Conservation (phyloP, 1,139 yeast genomes). For the Eremothecium coryli region DNA sequence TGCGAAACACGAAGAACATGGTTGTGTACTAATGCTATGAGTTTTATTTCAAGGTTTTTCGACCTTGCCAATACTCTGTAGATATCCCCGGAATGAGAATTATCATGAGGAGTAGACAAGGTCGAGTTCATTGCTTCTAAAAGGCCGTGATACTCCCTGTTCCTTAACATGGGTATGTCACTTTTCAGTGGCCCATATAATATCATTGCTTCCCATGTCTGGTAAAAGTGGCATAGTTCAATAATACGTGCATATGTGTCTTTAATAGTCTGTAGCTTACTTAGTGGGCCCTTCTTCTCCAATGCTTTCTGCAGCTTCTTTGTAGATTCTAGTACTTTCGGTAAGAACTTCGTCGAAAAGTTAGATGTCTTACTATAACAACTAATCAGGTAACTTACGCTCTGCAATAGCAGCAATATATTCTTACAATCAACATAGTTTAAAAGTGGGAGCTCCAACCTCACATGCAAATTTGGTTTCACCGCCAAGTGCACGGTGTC, state of each 20-base stretch:
- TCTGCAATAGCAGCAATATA: conserved; percentile 25
- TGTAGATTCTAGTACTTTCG: conserved; percentile 22
- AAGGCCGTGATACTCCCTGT: conserved; percentile 6
- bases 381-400: conserved; percentile 27
- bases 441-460: conserved; percentile 16
- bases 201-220: conserved; percentile 18
- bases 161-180: neutral
- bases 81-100: conserved; percentile 3
- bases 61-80: conserved; percentile 8
- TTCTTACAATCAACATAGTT: conserved; percentile 24
- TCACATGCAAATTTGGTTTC: conserved; percentile 8
- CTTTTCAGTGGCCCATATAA: conserved; percentile 6
- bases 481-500: conserved; percentile 8
- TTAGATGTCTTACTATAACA: conserved; percentile 27
- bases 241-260: conserved; percentile 17
- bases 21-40: conserved; percentile 21
- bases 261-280: conserved; percentile 9
- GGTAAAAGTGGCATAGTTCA: conserved; percentile 19
- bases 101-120: conserved; percentile 5
- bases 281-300: conserved; percentile 8
- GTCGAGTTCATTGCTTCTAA: conserved; percentile 13
- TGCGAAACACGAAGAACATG: conserved; percentile 15
- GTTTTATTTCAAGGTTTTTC: conserved; percentile 11
- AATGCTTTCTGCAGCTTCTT: conserved; percentile 11
- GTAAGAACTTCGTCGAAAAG: conserved; percentile 26